Percentiles rank a stretch among this genome's conserved stretches.
These are phyloP conservation scores for Monilinia fructigena DNA, from an alignment of 2,329 filamentous ascomycete species.

Conservation along the genomic window DNA sequence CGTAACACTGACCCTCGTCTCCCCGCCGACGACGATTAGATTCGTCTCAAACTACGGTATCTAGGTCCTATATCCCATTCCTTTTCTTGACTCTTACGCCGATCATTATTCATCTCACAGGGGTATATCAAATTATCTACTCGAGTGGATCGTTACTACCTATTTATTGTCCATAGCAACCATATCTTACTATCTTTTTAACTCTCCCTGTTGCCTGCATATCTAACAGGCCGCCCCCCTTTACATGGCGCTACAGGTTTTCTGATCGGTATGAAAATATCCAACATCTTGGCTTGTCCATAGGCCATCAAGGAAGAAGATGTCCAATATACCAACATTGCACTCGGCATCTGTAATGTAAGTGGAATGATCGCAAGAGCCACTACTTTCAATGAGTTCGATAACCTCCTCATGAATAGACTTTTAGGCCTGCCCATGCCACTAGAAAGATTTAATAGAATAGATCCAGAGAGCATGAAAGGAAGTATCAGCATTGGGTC, in stretches of 20 bases:
- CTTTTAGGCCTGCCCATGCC: constrained; percentile 23
- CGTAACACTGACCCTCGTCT: background rate
- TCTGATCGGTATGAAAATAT: constrained; percentile 43
- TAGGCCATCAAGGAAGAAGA: constrained; percentile 46
- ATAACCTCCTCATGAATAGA: constrained; percentile 34
- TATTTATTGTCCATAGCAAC: background rate
- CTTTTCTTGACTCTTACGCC: constrained; percentile 11
- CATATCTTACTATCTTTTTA: background rate
- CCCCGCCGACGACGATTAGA: constrained; percentile 13
- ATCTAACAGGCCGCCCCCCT: constrained; percentile 1
- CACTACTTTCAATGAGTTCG: constrained; percentile 41
- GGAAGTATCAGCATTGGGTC: constrained; percentile 54
- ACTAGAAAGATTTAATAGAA: constrained; percentile 48
- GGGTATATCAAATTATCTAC: constrained; percentile 8
- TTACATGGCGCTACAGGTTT: constrained; percentile 39
- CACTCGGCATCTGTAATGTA: constrained; percentile 44
- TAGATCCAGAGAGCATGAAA: constrained; percentile 47
- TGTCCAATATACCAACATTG: constrained; percentile 52
- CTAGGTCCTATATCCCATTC: background rate
- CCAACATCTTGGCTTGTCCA: constrained; percentile 43
- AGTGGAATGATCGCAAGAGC: constrained; percentile 44
- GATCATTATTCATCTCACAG: constrained; percentile 19
- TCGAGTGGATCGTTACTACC: background rate
- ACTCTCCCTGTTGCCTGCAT: constrained; percentile 5
- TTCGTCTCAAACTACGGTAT: background rate